phyloP scores from a whole-genome alignment of 2,329 filamentous ascomycete genomes.

The Botrytis paeoniae region DNA sequence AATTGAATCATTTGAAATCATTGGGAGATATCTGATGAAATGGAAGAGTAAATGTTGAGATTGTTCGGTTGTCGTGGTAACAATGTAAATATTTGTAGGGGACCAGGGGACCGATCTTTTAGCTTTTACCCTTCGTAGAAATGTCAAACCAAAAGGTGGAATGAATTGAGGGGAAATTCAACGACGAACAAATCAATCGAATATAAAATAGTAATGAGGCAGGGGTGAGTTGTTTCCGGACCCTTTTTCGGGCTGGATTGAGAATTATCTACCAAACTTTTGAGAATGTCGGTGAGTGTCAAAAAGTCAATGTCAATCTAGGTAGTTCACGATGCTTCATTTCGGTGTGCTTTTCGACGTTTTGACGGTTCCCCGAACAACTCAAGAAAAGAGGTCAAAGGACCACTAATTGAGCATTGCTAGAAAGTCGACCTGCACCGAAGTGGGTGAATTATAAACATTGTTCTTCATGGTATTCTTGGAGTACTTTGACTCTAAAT shows the following conservation, averaged over 20 bases:
- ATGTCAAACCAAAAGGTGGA: neutral
- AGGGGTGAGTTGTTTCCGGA: neutral
- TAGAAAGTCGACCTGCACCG: too few species aligned
- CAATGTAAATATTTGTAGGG: neutral
- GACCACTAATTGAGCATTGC: neutral
- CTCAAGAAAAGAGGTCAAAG: neutral
- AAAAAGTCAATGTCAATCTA: neutral
- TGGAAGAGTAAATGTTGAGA: neutral
- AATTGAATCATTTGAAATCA: neutral
- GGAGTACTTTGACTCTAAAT: neutral
- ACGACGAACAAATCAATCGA: neutral
- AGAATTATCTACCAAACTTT: neutral
- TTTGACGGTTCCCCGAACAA: neutral
- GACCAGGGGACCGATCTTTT: neutral
- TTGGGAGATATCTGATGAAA: neutral
- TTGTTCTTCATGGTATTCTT: neutral
- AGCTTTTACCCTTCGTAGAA: neutral
- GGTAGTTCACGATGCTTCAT: neutral
- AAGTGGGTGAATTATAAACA: neutral
- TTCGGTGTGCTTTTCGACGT: neutral
- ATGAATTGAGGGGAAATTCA: neutral
- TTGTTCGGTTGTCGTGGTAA: slow-evolving; percentile 11
- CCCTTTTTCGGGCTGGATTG: neutral
- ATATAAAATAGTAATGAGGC: neutral
- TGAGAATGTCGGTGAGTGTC: slow-evolving; percentile 12